Evolutionary conservation across 768 basidiomycete species (phyloP).

Genomic region (Termitomyces sp.): DNA sequence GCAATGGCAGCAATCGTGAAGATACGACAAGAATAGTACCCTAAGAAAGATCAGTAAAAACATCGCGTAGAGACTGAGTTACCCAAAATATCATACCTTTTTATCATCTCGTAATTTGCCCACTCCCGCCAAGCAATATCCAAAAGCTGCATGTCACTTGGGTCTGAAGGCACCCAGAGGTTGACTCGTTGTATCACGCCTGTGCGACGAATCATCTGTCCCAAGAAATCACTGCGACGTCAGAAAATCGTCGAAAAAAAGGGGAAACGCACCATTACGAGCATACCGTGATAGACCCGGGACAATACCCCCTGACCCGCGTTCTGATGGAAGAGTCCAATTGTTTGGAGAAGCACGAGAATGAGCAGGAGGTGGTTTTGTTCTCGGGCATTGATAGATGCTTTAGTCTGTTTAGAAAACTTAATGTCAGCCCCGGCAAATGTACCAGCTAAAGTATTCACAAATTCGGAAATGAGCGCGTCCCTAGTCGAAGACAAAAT

Average conservation of each 20-base stretch:
- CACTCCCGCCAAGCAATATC: slow-evolving; percentile 52
- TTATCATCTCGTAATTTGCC: slow-evolving; percentile 52
- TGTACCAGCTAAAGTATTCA: slow-evolving; percentile 25
- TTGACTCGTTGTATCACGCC: slow-evolving; percentile 38
- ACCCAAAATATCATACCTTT: slow-evolving; percentile 35
- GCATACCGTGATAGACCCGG: slow-evolving; percentile 52
- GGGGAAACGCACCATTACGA: slow-evolving; percentile 45
- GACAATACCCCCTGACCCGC: slow-evolving; percentile 42
- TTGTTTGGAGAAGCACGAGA: slow-evolving; percentile 50
- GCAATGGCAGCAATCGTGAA: slow-evolving; percentile 53
- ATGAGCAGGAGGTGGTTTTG: slow-evolving; percentile 41
- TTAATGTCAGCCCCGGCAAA: slow-evolving; percentile 10
- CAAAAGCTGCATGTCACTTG: slow-evolving; percentile 27
- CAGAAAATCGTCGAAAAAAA: not conserved
- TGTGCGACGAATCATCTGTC: slow-evolving; percentile 42
- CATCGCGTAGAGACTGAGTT: not conserved
- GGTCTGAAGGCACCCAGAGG: slow-evolving; percentile 39
- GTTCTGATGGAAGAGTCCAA: slow-evolving; percentile 50
- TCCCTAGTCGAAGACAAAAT: slow-evolving; percentile 40
- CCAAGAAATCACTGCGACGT: not conserved
- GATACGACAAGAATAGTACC: slow-evolving; percentile 43
- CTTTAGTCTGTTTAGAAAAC: slow-evolving; percentile 30
- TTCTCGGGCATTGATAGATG: slow-evolving; percentile 27
- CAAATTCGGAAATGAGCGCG: slow-evolving; percentile 49
- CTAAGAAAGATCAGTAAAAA: slow-evolving; percentile 22